Base-by-base conservation (phyloP, 768 basidiomycete genomes). In the Dioszegia aurantiaca region DNA sequence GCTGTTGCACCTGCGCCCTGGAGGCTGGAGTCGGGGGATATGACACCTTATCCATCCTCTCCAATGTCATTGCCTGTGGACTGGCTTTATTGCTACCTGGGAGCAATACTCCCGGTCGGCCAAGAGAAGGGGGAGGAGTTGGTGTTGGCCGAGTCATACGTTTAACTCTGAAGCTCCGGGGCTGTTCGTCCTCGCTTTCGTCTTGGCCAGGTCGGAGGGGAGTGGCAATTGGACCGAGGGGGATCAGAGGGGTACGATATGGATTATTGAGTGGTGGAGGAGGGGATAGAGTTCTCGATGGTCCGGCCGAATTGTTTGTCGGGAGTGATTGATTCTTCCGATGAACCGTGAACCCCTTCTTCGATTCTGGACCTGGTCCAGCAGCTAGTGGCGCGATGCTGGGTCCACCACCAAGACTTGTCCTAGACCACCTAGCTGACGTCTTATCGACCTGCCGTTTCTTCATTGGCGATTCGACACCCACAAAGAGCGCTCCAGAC, bases 401-500 rank as follows among this genome's bases (percentile, higher is more conserved):
- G 51, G 8, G 55, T 49, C 28, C 55, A 6, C 6, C 19, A 27
- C 51, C 51, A 27, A 57, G 58, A n/a, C 42, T 51, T 4, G 42
- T 60, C 36, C 62, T 40, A 6, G 33, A 33, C 33, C 33, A 33
- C 36, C 47, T 59, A 28, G 59, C 62, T 44, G 40, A 14, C 40
- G 40, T n/a, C 40, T 8, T 5, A 4, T 5, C 19, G 37, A 10
- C 33, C 31, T 17, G 33, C 30, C 36, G 16, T 37, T 51, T 36
- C 37, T 53, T 53, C 3, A 36, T 24, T 16, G 51, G 51, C 19
- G 64, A 62, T 16, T 70, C 63, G 0, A 73, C 71, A 21, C 71
- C 71, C 6, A 65, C 71, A 40, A 73, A 68, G 33, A 73, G 31
- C 3, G 64, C 63, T 23, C 71, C 71, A 40, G 52, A 57, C 46